These are phyloP conservation scores for Hericium erinaceus DNA, from an alignment of 768 basidiomycete species.

Conservation along the genomic window DNA sequence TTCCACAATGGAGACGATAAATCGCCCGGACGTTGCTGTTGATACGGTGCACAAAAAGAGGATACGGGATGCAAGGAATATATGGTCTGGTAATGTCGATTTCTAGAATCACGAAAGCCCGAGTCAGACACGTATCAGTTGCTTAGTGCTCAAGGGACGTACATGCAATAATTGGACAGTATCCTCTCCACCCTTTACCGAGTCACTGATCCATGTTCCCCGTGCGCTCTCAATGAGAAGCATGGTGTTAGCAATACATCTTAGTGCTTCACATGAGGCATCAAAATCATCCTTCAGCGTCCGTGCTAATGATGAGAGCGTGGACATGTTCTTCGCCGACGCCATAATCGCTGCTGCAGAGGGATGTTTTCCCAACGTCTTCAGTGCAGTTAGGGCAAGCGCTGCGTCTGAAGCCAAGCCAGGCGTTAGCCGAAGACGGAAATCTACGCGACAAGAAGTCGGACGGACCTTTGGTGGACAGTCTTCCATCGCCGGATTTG, in stretches of 20 bases:
- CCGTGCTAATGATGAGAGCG: constrained; percentile 42
- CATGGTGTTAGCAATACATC: constrained; percentile 73
- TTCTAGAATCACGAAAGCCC: constrained; percentile 33
- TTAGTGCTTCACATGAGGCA: constrained; percentile 59
- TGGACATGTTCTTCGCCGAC: constrained; percentile 42
- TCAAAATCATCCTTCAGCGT: constrained; percentile 49
- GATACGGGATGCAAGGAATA: constrained; percentile 69
- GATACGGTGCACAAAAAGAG: constrained; percentile 66
- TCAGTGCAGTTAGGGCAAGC: constrained; percentile 60
- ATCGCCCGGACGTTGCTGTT: constrained; percentile 31
- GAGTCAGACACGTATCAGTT: neutral
- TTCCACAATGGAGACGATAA: constrained; percentile 55
- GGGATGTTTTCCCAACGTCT: constrained; percentile 64
- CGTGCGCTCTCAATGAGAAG: constrained; percentile 60
- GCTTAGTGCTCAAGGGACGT: constrained; percentile 11
- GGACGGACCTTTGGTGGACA: constrained; percentile 46
- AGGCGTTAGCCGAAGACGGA: neutral
- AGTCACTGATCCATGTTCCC: constrained; percentile 41
- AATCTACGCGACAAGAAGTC: neutral
- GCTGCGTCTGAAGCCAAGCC: constrained; percentile 44
- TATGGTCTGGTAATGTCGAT: constrained; percentile 48
- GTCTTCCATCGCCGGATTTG: constrained; percentile 29
- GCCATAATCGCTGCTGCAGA: constrained; percentile 58
- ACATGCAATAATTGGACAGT: constrained; percentile 55
- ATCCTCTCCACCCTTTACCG: constrained; percentile 55